phyloP scores from a whole-genome alignment of 768 basidiomycete genomes.

The Termitomyces sp. region DNA sequence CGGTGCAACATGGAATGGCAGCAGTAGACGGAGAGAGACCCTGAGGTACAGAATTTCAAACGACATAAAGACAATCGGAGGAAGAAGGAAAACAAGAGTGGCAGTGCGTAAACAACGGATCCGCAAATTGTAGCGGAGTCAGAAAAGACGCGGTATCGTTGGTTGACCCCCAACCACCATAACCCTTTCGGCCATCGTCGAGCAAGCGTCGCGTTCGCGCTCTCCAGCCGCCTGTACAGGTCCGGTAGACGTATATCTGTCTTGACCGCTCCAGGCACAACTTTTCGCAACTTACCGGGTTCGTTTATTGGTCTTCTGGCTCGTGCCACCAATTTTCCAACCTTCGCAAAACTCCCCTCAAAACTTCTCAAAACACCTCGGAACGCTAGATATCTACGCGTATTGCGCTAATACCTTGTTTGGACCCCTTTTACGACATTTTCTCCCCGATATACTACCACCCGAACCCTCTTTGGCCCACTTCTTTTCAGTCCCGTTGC shows the following conservation, averaged over 20 bases:
- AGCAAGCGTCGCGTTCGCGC: conserved; percentile 26
- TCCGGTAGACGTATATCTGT: conserved; percentile 17
- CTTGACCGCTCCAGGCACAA: conserved; percentile 20
- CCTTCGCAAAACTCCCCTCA: conserved; percentile 29
- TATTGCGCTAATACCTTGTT: conserved; percentile 29
- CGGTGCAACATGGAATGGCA: background rate
- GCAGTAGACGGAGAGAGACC: too few species aligned
- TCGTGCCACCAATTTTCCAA: conserved; percentile 28
- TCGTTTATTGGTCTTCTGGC: conserved; percentile 28
- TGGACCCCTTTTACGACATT: conserved; percentile 28
- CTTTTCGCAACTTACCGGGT: conserved; percentile 25
- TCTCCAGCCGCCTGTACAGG: conserved; percentile 25
- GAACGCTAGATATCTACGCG: conserved; percentile 20
- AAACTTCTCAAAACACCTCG: conserved; percentile 27
- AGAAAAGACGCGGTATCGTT: conserved; percentile 39
- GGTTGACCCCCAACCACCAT: conserved; percentile 49
- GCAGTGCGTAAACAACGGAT: conserved; percentile 25
- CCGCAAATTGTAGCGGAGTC: conserved; percentile 45
- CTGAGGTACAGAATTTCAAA: background rate
- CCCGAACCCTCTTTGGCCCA: conserved; percentile 16
- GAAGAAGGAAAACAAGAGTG: conserved; percentile 5
- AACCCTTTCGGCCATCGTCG: conserved; percentile 28
- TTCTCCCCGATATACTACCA: conserved; percentile 14
- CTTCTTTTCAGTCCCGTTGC: conserved; percentile 13
- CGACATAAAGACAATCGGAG: background rate